Conservation (phyloP, 2,329 filamentous ascomycete genomes). For the Cadophora sp. region DNA sequence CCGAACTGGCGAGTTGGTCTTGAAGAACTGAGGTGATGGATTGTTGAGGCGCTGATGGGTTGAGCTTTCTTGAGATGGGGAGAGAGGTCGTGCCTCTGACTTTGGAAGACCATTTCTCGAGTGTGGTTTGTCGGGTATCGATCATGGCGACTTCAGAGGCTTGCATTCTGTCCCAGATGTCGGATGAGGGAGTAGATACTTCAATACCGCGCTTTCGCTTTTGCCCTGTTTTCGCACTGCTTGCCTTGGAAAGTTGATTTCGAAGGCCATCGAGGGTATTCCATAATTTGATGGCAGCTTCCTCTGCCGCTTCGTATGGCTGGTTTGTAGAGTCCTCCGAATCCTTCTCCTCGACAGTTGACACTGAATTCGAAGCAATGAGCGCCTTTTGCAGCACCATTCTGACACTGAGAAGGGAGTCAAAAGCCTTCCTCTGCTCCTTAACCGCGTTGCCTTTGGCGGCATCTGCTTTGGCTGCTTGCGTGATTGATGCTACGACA, state of each 20-base stretch:
- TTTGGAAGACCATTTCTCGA: constrained; percentile 92
- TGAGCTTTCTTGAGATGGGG: constrained; percentile 63
- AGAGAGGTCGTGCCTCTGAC: constrained; percentile 67
- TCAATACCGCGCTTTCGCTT: constrained; percentile 68
- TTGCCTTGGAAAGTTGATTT: constrained; percentile 60
- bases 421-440: constrained; percentile 83
- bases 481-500: constrained; percentile 63
- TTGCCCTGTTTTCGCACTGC: constrained; percentile 53
- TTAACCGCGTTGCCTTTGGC: constrained; percentile 88
- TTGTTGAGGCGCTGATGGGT: constrained; percentile 59
- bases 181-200: constrained; percentile 62
- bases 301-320: constrained; percentile 79
- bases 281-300: constrained; percentile 84
- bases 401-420: constrained; percentile 85
- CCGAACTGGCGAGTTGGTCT: constrained; percentile 69
- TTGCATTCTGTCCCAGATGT: constrained; percentile 77
- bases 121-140: constrained; percentile 69
- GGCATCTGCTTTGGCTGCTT: constrained; percentile 77
- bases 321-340: constrained; percentile 48
- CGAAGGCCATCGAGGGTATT: constrained; percentile 78
- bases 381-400: constrained; percentile 94
- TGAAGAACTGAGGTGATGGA: constrained; percentile 71
- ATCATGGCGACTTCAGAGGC: constrained; percentile 65
- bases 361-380: constrained; percentile 79
- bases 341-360: constrained; percentile 52